Conservation (phyloP, 2,329 filamentous ascomycete species). For the Hymenoscyphus repandus region DNA sequence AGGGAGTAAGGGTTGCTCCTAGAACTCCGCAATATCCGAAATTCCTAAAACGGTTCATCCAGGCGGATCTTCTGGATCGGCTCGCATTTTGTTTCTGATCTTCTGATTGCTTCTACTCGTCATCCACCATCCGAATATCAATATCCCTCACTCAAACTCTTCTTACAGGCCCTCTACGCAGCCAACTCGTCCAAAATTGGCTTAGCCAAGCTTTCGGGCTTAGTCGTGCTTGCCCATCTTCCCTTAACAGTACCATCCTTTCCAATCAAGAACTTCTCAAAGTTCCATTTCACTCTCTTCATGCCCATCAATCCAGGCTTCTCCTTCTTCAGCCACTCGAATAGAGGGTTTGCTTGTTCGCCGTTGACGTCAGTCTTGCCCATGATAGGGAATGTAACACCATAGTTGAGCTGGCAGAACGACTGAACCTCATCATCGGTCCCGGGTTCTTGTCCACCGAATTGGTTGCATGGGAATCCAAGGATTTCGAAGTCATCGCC, state of each 20-base stretch:
- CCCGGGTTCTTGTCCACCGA: constrained; percentile 77
- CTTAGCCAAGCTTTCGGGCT: constrained; percentile 75
- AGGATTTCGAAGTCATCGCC: constrained; percentile 71
- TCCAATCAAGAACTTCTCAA: constrained; percentile 94
- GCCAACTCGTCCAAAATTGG: constrained; percentile 63
- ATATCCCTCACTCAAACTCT: too few species aligned
- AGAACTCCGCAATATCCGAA: too few species aligned
- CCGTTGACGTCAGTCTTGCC: constrained; percentile 95
- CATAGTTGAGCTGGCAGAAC: constrained; percentile 88
- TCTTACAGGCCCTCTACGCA: too few species aligned
- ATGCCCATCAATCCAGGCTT: constrained; percentile 82
- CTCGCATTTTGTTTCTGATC: too few species aligned
- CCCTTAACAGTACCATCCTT: constrained; percentile 80
- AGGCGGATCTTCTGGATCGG: too few species aligned
- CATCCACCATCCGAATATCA: too few species aligned
- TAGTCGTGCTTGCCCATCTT: constrained; percentile 82
- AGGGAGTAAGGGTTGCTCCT: too few species aligned
- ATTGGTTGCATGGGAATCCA: constrained; percentile 99
- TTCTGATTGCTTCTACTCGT: too few species aligned
- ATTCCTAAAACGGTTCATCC: too few species aligned
- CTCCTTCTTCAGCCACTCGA: constrained; percentile 66
- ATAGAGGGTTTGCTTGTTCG: constrained; percentile 71
- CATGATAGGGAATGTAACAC: constrained; percentile 37
- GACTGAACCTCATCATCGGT: constrained; percentile 72
- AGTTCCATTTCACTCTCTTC: constrained; percentile 98